Conservation (phyloP, 1,284 basidiomycete species). For the Rhodofomes roseus region DNA sequence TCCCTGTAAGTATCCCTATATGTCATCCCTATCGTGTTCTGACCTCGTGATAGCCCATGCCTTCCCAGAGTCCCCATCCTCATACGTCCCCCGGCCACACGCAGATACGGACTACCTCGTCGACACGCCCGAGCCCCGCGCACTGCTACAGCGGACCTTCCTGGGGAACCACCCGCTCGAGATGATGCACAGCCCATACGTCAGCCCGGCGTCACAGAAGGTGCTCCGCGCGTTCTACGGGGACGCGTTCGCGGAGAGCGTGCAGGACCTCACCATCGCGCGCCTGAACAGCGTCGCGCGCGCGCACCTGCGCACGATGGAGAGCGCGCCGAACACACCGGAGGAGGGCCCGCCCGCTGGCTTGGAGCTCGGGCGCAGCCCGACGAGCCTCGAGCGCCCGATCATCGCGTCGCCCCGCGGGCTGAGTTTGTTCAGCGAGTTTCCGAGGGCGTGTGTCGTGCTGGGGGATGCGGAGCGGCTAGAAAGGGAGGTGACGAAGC, state of each 20-base stretch:
- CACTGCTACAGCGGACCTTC: slow-evolving; percentile 46
- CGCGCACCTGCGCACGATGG: slow-evolving; percentile 24
- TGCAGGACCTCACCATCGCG: slow-evolving; percentile 25
- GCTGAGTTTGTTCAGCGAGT: slow-evolving; percentile 40
- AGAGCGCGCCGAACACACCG: slow-evolving; percentile 20
- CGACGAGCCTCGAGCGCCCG: slow-evolving; percentile 25
- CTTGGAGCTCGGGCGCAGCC: slow-evolving; percentile 15
- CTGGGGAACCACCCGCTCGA: slow-evolving; percentile 41
- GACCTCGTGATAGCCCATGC: slow-evolving; percentile 34
- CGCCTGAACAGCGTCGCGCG: slow-evolving; percentile 18
- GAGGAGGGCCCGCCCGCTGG: slow-evolving; percentile 6
- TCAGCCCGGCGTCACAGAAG: slow-evolving; percentile 41
- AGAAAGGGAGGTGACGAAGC: slow-evolving; percentile 32
- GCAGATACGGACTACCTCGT: slow-evolving; percentile 45
- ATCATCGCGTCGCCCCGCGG: slow-evolving; percentile 27
- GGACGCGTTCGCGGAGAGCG: slow-evolving; percentile 25
- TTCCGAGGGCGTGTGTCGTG: slow-evolving; percentile 40
- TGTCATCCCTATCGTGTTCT: not conserved
- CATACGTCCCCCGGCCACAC: slow-evolving; percentile 47
- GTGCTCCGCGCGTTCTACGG: slow-evolving; percentile 37
- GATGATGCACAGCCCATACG: slow-evolving; percentile 48
- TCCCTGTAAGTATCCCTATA: slow-evolving; percentile 16
- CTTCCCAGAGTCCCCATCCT: slow-evolving; percentile 43
- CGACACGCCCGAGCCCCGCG: slow-evolving; percentile 50
- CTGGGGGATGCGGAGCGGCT: slow-evolving; percentile 37